phyloP scores from a whole-genome alignment of 1,139 yeast genomes.

The Meyerozyma carpophila region DNA sequence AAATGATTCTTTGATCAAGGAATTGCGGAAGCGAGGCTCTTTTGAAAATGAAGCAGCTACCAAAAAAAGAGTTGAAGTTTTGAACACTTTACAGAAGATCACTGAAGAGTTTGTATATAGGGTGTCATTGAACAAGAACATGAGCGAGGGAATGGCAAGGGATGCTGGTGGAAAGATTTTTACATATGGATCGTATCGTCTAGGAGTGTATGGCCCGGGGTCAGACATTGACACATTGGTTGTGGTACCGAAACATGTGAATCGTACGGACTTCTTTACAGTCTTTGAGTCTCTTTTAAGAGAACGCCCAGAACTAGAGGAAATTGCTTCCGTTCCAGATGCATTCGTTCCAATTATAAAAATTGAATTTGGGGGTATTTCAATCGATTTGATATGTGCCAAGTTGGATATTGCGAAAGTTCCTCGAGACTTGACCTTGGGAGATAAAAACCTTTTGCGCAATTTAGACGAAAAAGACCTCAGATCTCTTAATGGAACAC shows the following conservation, averaged over 20 bases:
- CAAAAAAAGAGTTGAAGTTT: conserved; percentile 68
- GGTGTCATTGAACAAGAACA: conserved; percentile 75
- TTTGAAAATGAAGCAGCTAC: conserved; percentile 86
- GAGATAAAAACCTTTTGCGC: conserved; percentile 77
- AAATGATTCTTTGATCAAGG: conserved; percentile 73
- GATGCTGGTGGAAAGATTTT: conserved; percentile 98
- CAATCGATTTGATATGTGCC: conserved; percentile 87
- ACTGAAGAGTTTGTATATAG: conserved; percentile 75
- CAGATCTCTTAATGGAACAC: conserved; percentile 87
- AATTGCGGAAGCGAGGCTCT: conserved; percentile 77
- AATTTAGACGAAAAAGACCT: conserved; percentile 89
- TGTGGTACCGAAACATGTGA: conserved; percentile 95
- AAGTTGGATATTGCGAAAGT: conserved; percentile 76
- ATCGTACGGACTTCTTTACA: conserved; percentile 79
- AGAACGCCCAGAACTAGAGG: conserved; percentile 74
- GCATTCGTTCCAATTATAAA: conserved; percentile 95
- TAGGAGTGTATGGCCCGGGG: conserved; percentile 98
- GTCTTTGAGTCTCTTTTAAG: conserved; percentile 68
- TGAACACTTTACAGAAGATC: conserved; percentile 63
- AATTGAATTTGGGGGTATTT: conserved; percentile 79
- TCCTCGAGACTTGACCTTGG: conserved; percentile 65
- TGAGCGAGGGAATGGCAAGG: conserved; percentile 95
- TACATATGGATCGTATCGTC: conserved; percentile 88
- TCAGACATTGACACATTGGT: conserved; percentile 95
- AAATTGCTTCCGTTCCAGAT: conserved; percentile 89